phyloP scores from a whole-genome alignment of 2,329 filamentous ascomycete genomes.

The Aphanocladium album region DNA sequence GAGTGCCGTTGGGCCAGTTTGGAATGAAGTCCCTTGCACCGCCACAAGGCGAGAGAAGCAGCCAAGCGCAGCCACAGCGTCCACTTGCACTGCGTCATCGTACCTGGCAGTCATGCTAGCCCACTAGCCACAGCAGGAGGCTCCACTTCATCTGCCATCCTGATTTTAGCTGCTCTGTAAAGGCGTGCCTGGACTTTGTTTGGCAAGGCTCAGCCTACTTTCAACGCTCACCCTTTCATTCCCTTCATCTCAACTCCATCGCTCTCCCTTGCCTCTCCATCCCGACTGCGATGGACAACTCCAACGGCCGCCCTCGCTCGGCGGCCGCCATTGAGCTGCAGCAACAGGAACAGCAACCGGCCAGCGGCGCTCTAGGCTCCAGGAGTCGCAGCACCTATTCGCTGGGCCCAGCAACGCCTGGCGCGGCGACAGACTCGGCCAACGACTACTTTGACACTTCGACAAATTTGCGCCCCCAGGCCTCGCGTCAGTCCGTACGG shows the following conservation, averaged over 20 bases:
- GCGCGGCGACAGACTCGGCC: background rate
- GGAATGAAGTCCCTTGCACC: background rate
- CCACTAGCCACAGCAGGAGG: background rate
- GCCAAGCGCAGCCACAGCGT: background rate
- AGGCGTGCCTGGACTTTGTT: background rate
- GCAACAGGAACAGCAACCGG: background rate
- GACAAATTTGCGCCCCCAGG: background rate
- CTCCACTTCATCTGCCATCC: slow-evolving; percentile 5
- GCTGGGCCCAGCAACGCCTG: background rate
- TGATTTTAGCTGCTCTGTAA: background rate
- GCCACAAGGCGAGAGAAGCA: background rate
- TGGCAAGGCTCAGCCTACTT: background rate
- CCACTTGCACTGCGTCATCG: background rate
- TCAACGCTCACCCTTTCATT: background rate
- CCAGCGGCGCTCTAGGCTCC: background rate
- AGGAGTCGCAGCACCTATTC: background rate
- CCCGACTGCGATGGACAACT: background rate
- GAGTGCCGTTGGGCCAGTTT: no score
- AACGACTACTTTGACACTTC: slow-evolving; percentile 1
- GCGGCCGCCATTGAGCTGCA: slow-evolving; percentile 5
- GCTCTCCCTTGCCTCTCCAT: background rate
- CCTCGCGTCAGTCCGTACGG: slow-evolving; percentile 7
- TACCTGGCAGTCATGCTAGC: background rate
- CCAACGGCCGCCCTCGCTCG: slow-evolving; percentile 2
- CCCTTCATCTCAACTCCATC: background rate